A percentile compares a stretch with the other conserved stretches of the same genome.
phyloP scores from a whole-genome alignment of 1,139 yeast genomes.

The Blastobotrys persicus region DNA sequence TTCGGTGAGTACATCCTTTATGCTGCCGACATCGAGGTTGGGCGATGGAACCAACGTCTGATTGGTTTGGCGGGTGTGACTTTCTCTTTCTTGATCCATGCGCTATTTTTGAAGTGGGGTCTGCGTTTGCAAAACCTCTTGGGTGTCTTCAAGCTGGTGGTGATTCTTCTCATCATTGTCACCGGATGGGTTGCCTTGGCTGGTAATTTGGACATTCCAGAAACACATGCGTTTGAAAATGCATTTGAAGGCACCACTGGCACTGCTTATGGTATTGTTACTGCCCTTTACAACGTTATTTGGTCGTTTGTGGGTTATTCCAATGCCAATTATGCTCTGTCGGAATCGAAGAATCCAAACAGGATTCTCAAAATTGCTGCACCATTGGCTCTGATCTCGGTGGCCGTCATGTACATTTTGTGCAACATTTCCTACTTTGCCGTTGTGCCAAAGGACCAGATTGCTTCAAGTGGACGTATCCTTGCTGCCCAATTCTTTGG shows the following conservation, averaged over 20 bases:
- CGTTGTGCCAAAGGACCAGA: conserved; percentile 64
- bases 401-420: conserved; percentile 62
- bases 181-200: conserved; percentile 84
- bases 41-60: conserved; percentile 74
- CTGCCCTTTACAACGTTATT: conserved; percentile 73
- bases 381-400: conserved; percentile 60
- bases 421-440: conserved; percentile 73
- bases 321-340: conserved; percentile 78
- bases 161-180: conserved; percentile 64
- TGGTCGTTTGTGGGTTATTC: conserved; percentile 59
- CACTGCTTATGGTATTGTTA: conserved; percentile 77
- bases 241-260: conserved; percentile 55
- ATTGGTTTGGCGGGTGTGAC: conserved; percentile 73
- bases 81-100: conserved; percentile 66
- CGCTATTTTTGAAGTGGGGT: conserved; percentile 61
- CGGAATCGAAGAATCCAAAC: conserved; percentile 72
- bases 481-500: conserved; percentile 74
- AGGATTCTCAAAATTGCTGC: conserved; percentile 69
- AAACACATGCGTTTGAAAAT: conserved; percentile 58
- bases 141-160: conserved; percentile 68
- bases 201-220: conserved; percentile 51
- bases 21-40: conserved; percentile 68
- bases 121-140: conserved; percentile 63
- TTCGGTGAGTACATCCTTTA: conserved; percentile 53
- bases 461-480: conserved; percentile 61